Evolutionary conservation across 2,329 filamentous ascomycete genomes (phyloP), one percentile per base, ranked within the genome.

Genomic region (Neonectria coccinea): DNA sequence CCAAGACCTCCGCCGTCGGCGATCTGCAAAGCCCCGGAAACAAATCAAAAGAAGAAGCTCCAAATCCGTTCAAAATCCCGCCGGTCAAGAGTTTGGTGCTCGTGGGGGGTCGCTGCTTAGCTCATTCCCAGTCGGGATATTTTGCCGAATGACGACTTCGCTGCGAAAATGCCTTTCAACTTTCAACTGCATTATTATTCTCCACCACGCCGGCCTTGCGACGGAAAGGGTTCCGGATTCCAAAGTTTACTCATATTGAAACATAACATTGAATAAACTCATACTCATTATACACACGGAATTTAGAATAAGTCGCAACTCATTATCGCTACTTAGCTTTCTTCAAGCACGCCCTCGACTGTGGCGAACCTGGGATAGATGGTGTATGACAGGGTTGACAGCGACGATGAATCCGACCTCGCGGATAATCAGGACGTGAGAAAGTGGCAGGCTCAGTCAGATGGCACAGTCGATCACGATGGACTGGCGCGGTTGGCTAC

Each of bases 291-390:
- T 51, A 11, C 29, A n/a, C 1, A n/a, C 9, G 5, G 12, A 36
- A n/a, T 12, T 12, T 16, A 14, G 12, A 31, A 3, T n/a, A 33
- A n/a, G 9, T 18, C 2, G n/a, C 45, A 12, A n/a, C 10, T 18
- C 16, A 14, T n/a, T 29, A 12, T 29, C n/a, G 11, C 33, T 25
- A 2, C 25, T 31, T 22, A 18, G 3, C 9, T 25, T n/a, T 5
- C n/a, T 8, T 42, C 22, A 33, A 56, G 22, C 25, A 16, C 52
- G 52, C 59, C 44, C 27, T 44, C 33, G 10, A 52, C 50, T 53
- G 20, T 10, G 42, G 9, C 20, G n/a, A 41, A 42, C 55, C 29
- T 54, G 57, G 56, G 54, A 64, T 72, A 67, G 59, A 74, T 74
- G 71, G 70, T 65, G 55, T 52, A 67, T 59, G 66, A 65, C 36